phyloP scores from a whole-genome alignment of 1,139 yeast genomes.

The Starmera stellimalicola region DNA sequence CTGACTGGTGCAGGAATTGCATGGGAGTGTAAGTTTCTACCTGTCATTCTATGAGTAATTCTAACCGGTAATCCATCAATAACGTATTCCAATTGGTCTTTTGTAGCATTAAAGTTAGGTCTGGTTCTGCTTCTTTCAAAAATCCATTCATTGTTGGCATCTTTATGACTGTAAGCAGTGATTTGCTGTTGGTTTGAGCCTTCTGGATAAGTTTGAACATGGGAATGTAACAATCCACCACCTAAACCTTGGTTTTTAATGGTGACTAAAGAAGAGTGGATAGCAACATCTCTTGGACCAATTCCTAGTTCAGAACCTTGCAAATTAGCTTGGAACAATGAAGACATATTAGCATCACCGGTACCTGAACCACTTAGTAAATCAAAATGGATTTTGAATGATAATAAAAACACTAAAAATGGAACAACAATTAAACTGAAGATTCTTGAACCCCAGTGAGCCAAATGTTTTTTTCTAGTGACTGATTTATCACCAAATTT shows the following conservation, averaged over 20 bases:
- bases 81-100: slow-evolving; percentile 46
- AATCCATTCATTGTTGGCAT: slow-evolving; percentile 82
- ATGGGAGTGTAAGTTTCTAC: slow-evolving; percentile 89
- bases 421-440: slow-evolving; percentile 57
- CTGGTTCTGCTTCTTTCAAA: slow-evolving; percentile 65
- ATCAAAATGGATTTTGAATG: slow-evolving; percentile 69
- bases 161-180: slow-evolving; percentile 90
- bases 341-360: slow-evolving; percentile 96
- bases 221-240: slow-evolving; percentile 92
- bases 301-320: slow-evolving; percentile 69
- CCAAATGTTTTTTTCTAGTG: slow-evolving; percentile 37
- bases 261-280: slow-evolving; percentile 70
- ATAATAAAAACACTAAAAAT: slow-evolving; percentile 46
- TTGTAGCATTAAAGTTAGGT: slow-evolving; percentile 41
- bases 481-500: slow-evolving; percentile 51
- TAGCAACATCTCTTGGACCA: slow-evolving; percentile 84
- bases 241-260: slow-evolving; percentile 85
- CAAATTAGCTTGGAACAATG: slow-evolving; percentile 91
- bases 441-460: slow-evolving; percentile 61
- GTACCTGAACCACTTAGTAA: slow-evolving; percentile 70
- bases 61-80: slow-evolving; percentile 71
- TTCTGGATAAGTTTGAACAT: slow-evolving; percentile 84
- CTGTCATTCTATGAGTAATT: slow-evolving; percentile 70
- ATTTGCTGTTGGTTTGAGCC: slow-evolving; percentile 97
- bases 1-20: slow-evolving; percentile 73